phyloP scores from a whole-genome alignment of 805 yeast species.

The Cyberlindnera amylophila region DNA sequence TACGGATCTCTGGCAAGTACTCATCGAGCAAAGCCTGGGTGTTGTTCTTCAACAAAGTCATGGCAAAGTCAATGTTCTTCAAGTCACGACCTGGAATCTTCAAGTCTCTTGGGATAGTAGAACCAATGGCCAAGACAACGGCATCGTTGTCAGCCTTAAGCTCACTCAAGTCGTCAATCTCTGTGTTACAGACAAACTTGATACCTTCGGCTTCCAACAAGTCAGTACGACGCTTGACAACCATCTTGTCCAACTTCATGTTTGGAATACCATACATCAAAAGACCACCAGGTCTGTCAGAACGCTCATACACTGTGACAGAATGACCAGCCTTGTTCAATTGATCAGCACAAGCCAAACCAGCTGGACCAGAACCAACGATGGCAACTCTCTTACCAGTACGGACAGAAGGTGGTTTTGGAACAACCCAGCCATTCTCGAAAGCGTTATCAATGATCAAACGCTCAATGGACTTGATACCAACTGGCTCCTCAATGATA shows the following conservation, averaged over 20 bases:
- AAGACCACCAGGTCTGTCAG: slow-evolving; percentile 95
- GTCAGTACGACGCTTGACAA: slow-evolving; percentile 91
- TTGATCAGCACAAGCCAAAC: slow-evolving; percentile 96
- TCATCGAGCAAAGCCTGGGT: slow-evolving; percentile 85
- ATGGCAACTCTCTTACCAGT: slow-evolving; percentile 84
- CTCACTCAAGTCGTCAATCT: slow-evolving; percentile 79
- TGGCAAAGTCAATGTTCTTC: slow-evolving; percentile 89
- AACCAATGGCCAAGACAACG: slow-evolving; percentile 87
- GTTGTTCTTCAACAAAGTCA: slow-evolving; percentile 84
- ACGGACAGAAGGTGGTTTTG: slow-evolving; percentile 71
- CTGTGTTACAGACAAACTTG: slow-evolving; percentile 67
- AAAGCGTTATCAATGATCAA: slow-evolving; percentile 96
- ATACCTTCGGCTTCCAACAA: slow-evolving; percentile 88
- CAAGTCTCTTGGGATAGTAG: slow-evolving; percentile 94
- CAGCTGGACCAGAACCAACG: slow-evolving; percentile 97
- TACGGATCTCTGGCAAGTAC: slow-evolving; percentile 71
- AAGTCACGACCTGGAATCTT: slow-evolving; percentile 90
- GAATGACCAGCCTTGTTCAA: slow-evolving; percentile 92
- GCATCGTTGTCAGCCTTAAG: slow-evolving; percentile 69
- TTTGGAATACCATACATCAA: slow-evolving; percentile 99
- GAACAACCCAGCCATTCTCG: slow-evolving; percentile 94
- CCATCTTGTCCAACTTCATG: slow-evolving; percentile 92
- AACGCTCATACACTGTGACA: slow-evolving; percentile 89
- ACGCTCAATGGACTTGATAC: slow-evolving; percentile 92
- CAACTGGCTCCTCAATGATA: slow-evolving; percentile 91